These are phyloP conservation scores for Grigorovia transvaalensis DNA, from an alignment of 805 yeast species.

Conservation along the genomic window DNA sequence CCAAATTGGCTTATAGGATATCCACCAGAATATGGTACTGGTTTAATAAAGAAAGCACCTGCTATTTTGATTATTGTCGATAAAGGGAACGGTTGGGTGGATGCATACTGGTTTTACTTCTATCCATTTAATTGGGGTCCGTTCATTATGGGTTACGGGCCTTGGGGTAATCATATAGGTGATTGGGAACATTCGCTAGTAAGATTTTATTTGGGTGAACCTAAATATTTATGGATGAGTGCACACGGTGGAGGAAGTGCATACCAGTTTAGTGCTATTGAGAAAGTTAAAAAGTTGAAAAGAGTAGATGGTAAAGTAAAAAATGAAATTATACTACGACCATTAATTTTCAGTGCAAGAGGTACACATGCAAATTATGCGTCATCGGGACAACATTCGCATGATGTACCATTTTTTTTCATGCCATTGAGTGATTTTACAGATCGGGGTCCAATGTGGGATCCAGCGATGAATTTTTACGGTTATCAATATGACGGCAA, in stretches of 20 bases:
- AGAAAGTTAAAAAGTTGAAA: conserved; percentile 41
- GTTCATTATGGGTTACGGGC: conserved; percentile 94
- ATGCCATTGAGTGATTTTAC: conserved; percentile 86
- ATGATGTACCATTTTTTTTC: conserved; percentile 72
- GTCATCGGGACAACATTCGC: conserved; percentile 91
- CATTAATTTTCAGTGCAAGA: conserved; percentile 79
- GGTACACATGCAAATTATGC: conserved; percentile 98
- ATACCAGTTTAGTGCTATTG: conserved; percentile 65
- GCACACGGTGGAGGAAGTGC: conserved; percentile 98
- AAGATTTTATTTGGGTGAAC: conserved; percentile 70
- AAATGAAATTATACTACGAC: conserved; percentile 47
- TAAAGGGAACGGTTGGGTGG: conserved; percentile 91
- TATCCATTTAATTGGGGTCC: conserved; percentile 93
- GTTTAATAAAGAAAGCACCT: conserved; percentile 66
- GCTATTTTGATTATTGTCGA: conserved; percentile 76
- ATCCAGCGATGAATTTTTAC: conserved; percentile 70
- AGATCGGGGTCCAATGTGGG: conserved; percentile 93
- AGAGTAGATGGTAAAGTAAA: conserved; percentile 82
- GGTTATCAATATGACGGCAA: conserved; percentile 64
- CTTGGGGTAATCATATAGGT: conserved; percentile 94
- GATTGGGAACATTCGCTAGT: conserved; percentile 97
- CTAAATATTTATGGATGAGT: conserved; percentile 86
- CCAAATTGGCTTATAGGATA: conserved; percentile 87
- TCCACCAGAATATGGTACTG: conserved; percentile 60
- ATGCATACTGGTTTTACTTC: conserved; percentile 92